Percentiles rank a stretch among this genome's conserved stretches.
Evolutionary conservation across 768 basidiomycete species (phyloP).

Genomic region (Lactarius evosmus): DNA sequence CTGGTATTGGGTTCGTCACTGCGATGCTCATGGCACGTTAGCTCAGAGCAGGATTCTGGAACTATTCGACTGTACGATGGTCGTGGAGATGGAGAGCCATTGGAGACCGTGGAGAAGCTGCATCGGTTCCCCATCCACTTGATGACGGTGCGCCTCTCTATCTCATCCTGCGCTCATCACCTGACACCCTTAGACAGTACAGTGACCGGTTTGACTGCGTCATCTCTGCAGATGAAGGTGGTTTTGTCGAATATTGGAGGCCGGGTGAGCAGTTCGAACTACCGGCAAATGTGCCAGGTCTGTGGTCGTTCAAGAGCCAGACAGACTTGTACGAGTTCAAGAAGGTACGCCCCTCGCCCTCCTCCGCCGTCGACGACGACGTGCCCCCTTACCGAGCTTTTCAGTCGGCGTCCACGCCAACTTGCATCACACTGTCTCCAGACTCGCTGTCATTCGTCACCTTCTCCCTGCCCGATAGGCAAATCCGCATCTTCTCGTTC

Average conservation of each 20-base stretch:
- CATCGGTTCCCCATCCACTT: conserved; percentile 90
- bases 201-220: conserved; percentile 88
- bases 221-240: conserved; percentile 89
- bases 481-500: conserved; percentile 92
- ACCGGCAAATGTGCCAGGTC: conserved; percentile 69
- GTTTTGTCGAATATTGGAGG: conserved; percentile 96
- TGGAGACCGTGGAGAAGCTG: conserved; percentile 71
- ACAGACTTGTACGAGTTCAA: conserved; percentile 98
- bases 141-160: conserved; percentile 55
- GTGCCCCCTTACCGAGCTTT: conserved; percentile 7
- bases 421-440: conserved; percentile 89
- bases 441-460: conserved; percentile 87
- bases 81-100: conserved; percentile 74
- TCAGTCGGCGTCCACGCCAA: conserved; percentile 88
- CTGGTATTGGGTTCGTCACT: background rate
- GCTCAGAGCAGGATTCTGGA: conserved; percentile 74
- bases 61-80: conserved; percentile 89
- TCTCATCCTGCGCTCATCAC: background rate
- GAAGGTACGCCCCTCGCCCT: conserved; percentile 54
- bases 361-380: background rate
- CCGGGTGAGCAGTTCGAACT: conserved; percentile 84
- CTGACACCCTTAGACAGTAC: conserved; percentile 52
- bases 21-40: conserved; percentile 36
- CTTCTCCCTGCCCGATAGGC: conserved; percentile 89
- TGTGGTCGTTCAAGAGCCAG: conserved; percentile 89